Evolutionary conservation across 176 grass and related monocot genomes (phyloP).

Genomic region (Cocos nucifera): DNA sequence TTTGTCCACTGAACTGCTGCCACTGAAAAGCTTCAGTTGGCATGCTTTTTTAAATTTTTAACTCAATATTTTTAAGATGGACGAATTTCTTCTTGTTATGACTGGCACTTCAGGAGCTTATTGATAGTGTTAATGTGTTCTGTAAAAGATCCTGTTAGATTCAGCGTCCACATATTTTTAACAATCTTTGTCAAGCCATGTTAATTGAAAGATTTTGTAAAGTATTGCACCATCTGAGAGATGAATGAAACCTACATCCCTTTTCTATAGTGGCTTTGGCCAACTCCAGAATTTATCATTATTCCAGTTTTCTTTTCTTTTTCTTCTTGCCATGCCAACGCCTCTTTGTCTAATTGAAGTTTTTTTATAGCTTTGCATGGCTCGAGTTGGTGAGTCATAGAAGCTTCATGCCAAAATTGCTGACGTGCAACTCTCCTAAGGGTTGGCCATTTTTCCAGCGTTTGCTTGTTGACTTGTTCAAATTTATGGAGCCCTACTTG

Average conservation of each 20-base stretch:
- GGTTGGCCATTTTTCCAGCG: conserved; percentile 91
- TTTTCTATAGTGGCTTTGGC: too few relatives aligned
- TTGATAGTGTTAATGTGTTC: too few relatives aligned
- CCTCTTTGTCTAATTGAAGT: background rate
- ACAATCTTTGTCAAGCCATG: too few relatives aligned
- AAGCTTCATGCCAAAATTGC: conserved; percentile 85
- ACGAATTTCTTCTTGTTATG: background rate
- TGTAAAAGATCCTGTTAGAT: too few relatives aligned
- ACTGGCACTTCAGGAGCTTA: too few relatives aligned
- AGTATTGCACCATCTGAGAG: too few relatives aligned
- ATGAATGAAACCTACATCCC: too few relatives aligned
- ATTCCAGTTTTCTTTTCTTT: background rate
- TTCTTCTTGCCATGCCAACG: background rate
- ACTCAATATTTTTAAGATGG: background rate
- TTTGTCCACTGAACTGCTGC: too few relatives aligned
- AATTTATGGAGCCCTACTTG: conserved; percentile 93
- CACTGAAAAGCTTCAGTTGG: too few relatives aligned
- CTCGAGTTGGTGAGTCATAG: conserved; percentile 91
- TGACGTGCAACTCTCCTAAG: conserved; percentile 71
- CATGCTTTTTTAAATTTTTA: too few relatives aligned
- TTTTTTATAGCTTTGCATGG: conserved; percentile 70
- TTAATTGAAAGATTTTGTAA: too few relatives aligned
- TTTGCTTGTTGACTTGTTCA: conserved; percentile 92
- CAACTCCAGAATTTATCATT: background rate
- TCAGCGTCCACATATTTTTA: too few relatives aligned